Evolutionary conservation across 352 stramenopile species (phyloP).

Genomic region (Phytopythium mirpurense): DNA sequence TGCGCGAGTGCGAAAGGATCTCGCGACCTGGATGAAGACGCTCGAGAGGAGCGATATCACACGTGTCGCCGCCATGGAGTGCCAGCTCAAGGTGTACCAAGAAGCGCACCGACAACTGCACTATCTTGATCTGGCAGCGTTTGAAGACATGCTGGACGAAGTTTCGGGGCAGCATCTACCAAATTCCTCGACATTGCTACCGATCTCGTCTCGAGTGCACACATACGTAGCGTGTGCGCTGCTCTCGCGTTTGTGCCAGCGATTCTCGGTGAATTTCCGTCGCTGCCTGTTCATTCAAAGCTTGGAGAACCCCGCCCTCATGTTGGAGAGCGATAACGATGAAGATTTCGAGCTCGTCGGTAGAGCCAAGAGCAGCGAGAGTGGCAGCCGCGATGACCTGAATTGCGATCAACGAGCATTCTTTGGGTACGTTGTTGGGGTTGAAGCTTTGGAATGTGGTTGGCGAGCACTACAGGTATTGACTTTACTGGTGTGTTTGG

Average conservation of each 20-base stretch:
- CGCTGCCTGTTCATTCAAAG: not conserved
- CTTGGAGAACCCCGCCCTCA: not conserved
- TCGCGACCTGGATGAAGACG: slow-evolving; percentile 39
- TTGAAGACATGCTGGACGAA: slow-evolving; percentile 28
- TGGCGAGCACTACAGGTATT: not conserved
- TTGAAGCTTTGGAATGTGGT: not conserved
- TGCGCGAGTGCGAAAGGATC: slow-evolving; percentile 40
- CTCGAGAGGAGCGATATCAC: slow-evolving; percentile 53
- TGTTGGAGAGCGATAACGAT: not conserved
- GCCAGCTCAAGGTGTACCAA: slow-evolving; percentile 29
- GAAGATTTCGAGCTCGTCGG: not conserved
- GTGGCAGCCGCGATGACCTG: not conserved
- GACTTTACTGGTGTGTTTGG: not conserved
- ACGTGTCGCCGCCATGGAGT: slow-evolving; percentile 43
- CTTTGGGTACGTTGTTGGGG: not conserved
- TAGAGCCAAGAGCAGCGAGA: not conserved
- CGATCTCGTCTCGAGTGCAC: not conserved
- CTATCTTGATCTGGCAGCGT: slow-evolving; percentile 17
- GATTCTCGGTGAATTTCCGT: not conserved
- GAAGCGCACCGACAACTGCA: slow-evolving; percentile 25
- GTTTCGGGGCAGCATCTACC: not conserved
- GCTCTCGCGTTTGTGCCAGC: not conserved
- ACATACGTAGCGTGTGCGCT: not conserved
- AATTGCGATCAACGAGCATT: not conserved
- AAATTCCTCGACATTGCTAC: not conserved